Conservation (phyloP, 176 grass and related monocot genomes). For the Oryza punctata region DNA sequence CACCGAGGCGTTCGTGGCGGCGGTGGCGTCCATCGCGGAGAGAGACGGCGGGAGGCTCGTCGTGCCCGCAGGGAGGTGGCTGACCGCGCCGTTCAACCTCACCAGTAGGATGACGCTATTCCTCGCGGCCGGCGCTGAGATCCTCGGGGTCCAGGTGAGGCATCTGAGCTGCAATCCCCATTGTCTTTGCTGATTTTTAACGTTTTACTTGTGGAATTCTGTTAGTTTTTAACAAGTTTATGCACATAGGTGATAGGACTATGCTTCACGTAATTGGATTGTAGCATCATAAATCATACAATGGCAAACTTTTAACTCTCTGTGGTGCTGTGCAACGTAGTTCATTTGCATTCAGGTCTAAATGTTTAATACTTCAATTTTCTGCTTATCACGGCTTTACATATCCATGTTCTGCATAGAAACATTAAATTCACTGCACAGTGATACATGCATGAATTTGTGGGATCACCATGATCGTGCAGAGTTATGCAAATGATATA, state of each 20-base stretch:
- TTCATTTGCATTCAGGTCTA: too few relatives aligned
- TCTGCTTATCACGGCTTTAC: too few relatives aligned
- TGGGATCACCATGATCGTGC: too few relatives aligned
- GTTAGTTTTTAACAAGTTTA: neutral
- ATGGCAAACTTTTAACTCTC: neutral
- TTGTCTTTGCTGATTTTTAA: neutral
- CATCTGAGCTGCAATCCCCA: constrained; percentile 13
- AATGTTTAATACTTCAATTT: too few relatives aligned
- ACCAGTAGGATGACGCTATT: constrained; percentile 88
- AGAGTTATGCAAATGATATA: too few relatives aligned
- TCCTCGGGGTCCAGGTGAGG: constrained; percentile 73
- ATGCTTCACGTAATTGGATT: neutral
- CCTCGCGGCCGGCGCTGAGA: constrained; percentile 70
- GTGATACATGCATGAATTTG: too few relatives aligned
- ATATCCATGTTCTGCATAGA: too few relatives aligned
- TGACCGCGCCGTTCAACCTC: constrained; percentile 92
- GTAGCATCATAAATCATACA: neutral
- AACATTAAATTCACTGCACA: too few relatives aligned
- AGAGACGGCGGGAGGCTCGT: constrained; percentile 76
- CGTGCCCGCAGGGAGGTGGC: constrained; percentile 64
- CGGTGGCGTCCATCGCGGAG: constrained; percentile 55
- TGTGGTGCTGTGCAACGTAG: too few relatives aligned
- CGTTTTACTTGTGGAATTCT: neutral
- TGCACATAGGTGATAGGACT: neutral
- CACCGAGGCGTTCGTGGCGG: constrained; percentile 71